These are phyloP conservation scores for Fusarium hostae DNA, from an alignment of 2,329 filamentous ascomycete species.

Conservation along the genomic window DNA sequence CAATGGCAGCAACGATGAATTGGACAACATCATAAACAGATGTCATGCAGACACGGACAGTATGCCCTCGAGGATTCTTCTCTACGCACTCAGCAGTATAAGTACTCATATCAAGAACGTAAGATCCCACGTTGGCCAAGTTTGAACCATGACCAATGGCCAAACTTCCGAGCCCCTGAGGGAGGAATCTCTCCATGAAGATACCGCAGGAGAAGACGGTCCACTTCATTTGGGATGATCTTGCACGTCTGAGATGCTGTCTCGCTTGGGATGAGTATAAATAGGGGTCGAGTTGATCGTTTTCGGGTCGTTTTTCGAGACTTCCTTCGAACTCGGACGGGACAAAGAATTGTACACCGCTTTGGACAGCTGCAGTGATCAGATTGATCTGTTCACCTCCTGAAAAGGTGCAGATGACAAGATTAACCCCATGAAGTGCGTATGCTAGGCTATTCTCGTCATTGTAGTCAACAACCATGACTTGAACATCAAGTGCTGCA, in stretches of 20 bases:
- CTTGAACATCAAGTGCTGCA: conserved; percentile 68
- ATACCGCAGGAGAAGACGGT: conserved; percentile 80
- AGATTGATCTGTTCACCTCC: conserved; percentile 74
- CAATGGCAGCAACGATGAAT: conserved; percentile 77
- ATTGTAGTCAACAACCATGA: conserved; percentile 75
- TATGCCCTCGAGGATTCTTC: conserved; percentile 59
- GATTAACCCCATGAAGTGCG: conserved; percentile 76
- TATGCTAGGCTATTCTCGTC: conserved; percentile 68
- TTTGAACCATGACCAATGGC: conserved; percentile 68
- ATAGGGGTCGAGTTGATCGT: conserved; percentile 71
- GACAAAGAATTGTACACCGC: conserved; percentile 74
- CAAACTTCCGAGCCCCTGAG: conserved; percentile 69
- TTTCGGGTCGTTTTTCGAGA: conserved; percentile 62
- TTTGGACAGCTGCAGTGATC: conserved; percentile 75
- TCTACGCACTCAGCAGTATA: conserved; percentile 70
- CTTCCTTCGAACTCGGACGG: conserved; percentile 81
- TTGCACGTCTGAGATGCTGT: conserved; percentile 62
- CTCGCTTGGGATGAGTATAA: conserved; percentile 63
- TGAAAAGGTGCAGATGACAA: conserved; percentile 79
- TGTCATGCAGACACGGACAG: conserved; percentile 72
- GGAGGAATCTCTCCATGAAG: conserved; percentile 80
- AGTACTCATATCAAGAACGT: conserved; percentile 70
- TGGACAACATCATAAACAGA: conserved; percentile 75
- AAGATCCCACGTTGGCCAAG: conserved; percentile 68
- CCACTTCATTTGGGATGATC: conserved; percentile 65